Evolutionary conservation across 2,329 filamentous ascomycete genomes (phyloP), one percentile per base, ranked within the genome.

Genomic region (Septoria linicola): DNA sequence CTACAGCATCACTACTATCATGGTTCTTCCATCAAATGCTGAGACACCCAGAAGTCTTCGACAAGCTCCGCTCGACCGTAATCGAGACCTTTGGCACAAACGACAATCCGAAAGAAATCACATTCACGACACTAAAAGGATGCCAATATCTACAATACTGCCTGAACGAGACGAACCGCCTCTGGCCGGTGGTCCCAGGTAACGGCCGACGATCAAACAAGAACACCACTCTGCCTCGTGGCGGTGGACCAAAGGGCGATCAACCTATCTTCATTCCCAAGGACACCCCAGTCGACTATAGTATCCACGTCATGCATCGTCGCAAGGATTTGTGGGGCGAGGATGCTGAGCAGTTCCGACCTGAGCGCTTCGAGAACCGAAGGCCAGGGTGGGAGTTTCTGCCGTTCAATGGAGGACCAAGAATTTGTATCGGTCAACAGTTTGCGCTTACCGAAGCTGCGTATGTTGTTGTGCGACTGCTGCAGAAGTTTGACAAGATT

Each of bases 371-470:
- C 57, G 51, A 57, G 4, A 56, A 57, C 0, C 37, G 58, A 47
- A 57, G 46, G 36, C 51, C 59, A 1, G 63, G 63, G 0, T 69
- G 68, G 68, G 63, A 69, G 17, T 71, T 62, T 43, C 37, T 71
- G 30, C 67, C 67, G 0, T 69, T 70, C 54, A 67, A 53, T 35
- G 55, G 47, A 14, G 64, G 90, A 0, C 88, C 89, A 2, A 76
- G 90, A 46, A 88, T 87, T 65, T 96, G 91, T 67, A 95, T 96
- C 59, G 91, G 91, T 0, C 80, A 84, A 69, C 77, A 79, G 3
- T 96, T 96, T 71, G 88, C 91, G 1, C 53, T 70, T 8, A 70
- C 66, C 0, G 66, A 69, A 41, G 61, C 63, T 19, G 59, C 57
- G 16, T 68, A 67, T 58, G 60, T 66, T 4, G 55, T 62, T 19